Conservation (phyloP, 192 early-diverging fungal genomes). For the Podila epicladia region DNA sequence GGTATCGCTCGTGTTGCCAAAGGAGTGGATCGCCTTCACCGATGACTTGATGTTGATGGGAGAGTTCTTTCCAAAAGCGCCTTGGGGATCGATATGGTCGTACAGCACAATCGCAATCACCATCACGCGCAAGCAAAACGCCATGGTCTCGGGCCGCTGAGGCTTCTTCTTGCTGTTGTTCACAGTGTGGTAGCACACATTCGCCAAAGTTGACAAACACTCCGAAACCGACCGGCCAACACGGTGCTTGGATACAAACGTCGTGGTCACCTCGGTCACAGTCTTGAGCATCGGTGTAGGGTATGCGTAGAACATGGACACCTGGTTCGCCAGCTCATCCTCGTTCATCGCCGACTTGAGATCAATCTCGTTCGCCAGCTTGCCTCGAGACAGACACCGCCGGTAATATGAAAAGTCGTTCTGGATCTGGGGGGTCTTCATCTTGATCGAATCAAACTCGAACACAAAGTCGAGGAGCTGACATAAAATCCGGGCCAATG, state of each 20-base stretch:
- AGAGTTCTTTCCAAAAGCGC: slow-evolving; percentile 80
- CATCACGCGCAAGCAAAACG: slow-evolving; percentile 89
- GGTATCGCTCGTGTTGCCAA: slow-evolving; percentile 49
- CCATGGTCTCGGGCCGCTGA: slow-evolving; percentile 67
- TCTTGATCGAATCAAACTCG: slow-evolving; percentile 95
- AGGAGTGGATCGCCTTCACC: slow-evolving; percentile 70
- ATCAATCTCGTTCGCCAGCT: slow-evolving; percentile 69
- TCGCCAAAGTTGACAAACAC: slow-evolving; percentile 77
- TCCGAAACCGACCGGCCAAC: slow-evolving; percentile 68
- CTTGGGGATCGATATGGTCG: slow-evolving; percentile 86
- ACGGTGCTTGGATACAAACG: slow-evolving; percentile 66
- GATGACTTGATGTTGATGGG: slow-evolving; percentile 79
- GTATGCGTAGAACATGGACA: slow-evolving; percentile 98
- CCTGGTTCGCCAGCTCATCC: slow-evolving; percentile 91
- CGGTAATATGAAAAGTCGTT: slow-evolving; percentile 99
- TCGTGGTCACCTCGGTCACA: slow-evolving; percentile 82
- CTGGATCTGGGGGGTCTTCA: slow-evolving; percentile 86
- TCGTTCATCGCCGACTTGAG: slow-evolving; percentile 71
- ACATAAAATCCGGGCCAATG: slow-evolving; percentile 82
- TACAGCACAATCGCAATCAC: slow-evolving; percentile 89
- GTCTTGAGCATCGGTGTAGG: slow-evolving; percentile 92
- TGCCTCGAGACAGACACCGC: slow-evolving; percentile 84
- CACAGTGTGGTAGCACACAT: slow-evolving; percentile 83
- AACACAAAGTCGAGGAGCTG: slow-evolving; percentile 89
- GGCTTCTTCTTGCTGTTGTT: slow-evolving; percentile 69